Evolutionary conservation across 2,329 filamentous ascomycete genomes (phyloP), one percentile per base, ranked within the genome.

Genomic region (Zelopaecilomyces penicillatus): DNA sequence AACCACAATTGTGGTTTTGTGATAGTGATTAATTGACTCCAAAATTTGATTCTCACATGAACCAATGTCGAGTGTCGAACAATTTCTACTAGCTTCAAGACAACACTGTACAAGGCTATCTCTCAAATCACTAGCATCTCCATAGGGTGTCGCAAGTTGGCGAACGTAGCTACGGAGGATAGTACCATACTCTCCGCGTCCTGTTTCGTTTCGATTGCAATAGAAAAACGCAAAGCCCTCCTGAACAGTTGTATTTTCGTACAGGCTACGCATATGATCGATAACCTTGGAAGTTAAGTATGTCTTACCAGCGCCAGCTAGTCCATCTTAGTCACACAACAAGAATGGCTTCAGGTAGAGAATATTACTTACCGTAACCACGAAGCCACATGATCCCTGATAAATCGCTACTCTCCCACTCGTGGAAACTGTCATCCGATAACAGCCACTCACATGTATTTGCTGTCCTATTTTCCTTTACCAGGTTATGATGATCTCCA

Each of bases 171-270:
- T 53, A 34, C 38, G 47, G 3, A 54, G 34, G 8, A 52, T 38
- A 7, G 28, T n/a, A 1, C 45, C 29, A 4, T 49, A 47, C 2
- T 54, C 39, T 39, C 43, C 42, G 28, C 52, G 42, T 4, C 46
- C 41, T 1, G 35, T 5, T 8, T 41, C 49, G 19, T 42, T 49
- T 26, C 47, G 44, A 6, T 48, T 43, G 32, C 51, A 54, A 6
- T 54, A 53, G 6, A 54, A 54, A 31, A 40, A 52, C 1, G 52
- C 52, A 30, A 54, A 42, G 0, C 42, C 50, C 30, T 49, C 45
- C 32, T 47, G 29, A 4, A 37, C 12, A 3, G 41, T 36, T 2
- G 19, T 11, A 7, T 26, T 27, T 39, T 26, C 2, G 4, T 44
- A 12, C 4, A 31, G 10, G 1, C 30, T 19, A 6, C 30, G 29